A percentile compares a stretch with the other conserved stretches of the same genome.
Conservation (phyloP, 1,284 basidiomycete species). For the Polyporus tsugae region DNA sequence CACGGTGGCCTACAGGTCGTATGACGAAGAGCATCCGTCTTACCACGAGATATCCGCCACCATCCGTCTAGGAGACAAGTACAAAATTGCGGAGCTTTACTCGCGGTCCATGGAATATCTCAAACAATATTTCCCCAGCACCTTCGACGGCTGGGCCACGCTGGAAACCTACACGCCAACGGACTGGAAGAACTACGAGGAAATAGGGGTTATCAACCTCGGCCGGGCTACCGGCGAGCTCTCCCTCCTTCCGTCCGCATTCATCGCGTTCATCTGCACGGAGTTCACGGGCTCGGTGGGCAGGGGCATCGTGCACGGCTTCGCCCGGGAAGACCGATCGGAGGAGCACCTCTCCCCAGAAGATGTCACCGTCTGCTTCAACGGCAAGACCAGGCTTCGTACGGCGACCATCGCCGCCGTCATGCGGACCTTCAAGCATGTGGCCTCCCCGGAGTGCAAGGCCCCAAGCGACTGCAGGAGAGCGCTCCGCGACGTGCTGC, state of each 20-base stretch:
- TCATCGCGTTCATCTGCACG: conserved; percentile 10
- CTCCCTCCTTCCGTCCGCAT: conserved; percentile 15
- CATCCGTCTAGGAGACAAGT: conserved; percentile 16
- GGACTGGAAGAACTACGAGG: neutral
- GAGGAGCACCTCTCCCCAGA: conserved; percentile 9
- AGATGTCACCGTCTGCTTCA: conserved; percentile 15
- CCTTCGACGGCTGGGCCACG: conserved; percentile 6
- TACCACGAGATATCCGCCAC: neutral
- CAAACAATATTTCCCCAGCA: conserved; percentile 7
- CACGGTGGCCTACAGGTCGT: neutral
- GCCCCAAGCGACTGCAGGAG: neutral
- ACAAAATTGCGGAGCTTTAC: neutral
- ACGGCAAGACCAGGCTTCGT: neutral
- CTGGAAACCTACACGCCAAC: neutral
- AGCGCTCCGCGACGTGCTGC: neutral
- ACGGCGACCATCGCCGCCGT: too few species aligned
- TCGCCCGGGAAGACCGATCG: conserved; percentile 10
- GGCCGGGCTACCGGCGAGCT: conserved; percentile 14
- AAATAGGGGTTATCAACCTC: conserved; percentile 23
- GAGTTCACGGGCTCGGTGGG: neutral
- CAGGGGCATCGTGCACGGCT: conserved; percentile 5
- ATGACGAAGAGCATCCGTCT: neutral
- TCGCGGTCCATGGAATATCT: neutral
- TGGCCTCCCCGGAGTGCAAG: neutral
- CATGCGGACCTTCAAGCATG: neutral